Evolutionary conservation across 1,139 yeast species (phyloP), one percentile per base, ranked within the genome.

Genomic region (Chernovozyma aurita): DNA sequence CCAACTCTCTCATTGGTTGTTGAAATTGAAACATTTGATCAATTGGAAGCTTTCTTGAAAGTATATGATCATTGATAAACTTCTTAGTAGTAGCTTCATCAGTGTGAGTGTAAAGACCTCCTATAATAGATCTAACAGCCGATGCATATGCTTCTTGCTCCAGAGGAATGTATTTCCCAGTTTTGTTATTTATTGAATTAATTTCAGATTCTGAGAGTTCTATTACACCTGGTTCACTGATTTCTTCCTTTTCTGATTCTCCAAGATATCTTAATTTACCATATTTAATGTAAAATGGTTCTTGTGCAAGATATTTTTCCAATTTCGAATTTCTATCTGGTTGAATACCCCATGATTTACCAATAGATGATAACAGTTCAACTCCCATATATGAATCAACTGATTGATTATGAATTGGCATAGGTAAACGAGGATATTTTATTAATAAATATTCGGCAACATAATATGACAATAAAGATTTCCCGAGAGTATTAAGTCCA

Each of bases 361-460:
- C 96, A 28, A 88, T 64, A 33, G 72, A 73, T 30, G 76, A 65
- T 42, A 92, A 66, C 0, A 88, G 71, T 14, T 69, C 71, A 29
- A 76, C 73, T 2, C 92, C 85, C 59, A 82, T 71, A 53, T 78
- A 84, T 5, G 94, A 71, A 47, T 83, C 80, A 5, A 85, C 78
- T 1, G 94, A 88, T 21, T 79, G 75, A 48, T 80, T 78, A 43
- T 87, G 76, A 20, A 90, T 81, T 11, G 79, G 73, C 48, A 83
- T 74, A 22, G 99, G 97, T 43, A 94, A 71, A 55, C 99, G 77
- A 34, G 99, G 99, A 57, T 87, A 87, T 46, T 74, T 77, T 35
- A 81, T 61, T 52, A 87, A 65, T 41, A 90, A 68, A 50, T 84
- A 63, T 57, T 87, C 95, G 24, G 85, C 73, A 3, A 81, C 82